Conservation (phyloP, 345 rosid species). For the Boechera retrofracta region DNA sequence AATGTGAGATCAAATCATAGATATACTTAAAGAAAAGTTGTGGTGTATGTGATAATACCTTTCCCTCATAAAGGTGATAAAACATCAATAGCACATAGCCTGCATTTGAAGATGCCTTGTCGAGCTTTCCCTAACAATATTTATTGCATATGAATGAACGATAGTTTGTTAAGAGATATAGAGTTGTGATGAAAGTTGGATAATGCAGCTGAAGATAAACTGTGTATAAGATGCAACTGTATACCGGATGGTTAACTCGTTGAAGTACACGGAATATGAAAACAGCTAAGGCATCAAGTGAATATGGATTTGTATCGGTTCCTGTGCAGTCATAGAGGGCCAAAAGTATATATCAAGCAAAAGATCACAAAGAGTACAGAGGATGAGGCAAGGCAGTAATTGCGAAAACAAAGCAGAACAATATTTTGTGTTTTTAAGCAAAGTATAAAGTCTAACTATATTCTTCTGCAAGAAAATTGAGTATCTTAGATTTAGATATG, state of each 20-base stretch:
- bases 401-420: conserved; percentile 1
- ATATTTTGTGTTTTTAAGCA: not conserved
- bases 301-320: conserved; percentile 81
- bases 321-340: conserved; percentile 55
- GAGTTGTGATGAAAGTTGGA: conserved; percentile 23
- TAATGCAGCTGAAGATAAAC: conserved; percentile 7
- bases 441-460: not conserved
- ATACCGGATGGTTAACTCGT: conserved; percentile 89
- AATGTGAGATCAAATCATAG: conserved; percentile 5
- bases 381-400: conserved; percentile 18
- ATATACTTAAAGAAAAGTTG: conserved; percentile 15
- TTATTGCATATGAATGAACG: conserved; percentile 30
- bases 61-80: conserved; percentile 94
- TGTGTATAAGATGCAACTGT: conserved; percentile 27
- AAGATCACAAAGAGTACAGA: conserved; percentile 3
- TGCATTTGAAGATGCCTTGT: conserved; percentile 79
- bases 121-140: conserved; percentile 85
- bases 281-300: conserved; percentile 91
- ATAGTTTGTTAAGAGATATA: conserved; percentile 26
- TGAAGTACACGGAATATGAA: conserved; percentile 91
- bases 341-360: conserved; percentile 11
- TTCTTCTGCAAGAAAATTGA: conserved; percentile 5
- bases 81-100: conserved; percentile 96
- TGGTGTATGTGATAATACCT: conserved; percentile 56
- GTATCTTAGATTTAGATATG: conserved; percentile 2